Percentiles rank a stretch among this genome's conserved stretches.
Evolutionary conservation across 257 asterid genomes (phyloP).

Genomic region (Plectranthus barbatus): DNA sequence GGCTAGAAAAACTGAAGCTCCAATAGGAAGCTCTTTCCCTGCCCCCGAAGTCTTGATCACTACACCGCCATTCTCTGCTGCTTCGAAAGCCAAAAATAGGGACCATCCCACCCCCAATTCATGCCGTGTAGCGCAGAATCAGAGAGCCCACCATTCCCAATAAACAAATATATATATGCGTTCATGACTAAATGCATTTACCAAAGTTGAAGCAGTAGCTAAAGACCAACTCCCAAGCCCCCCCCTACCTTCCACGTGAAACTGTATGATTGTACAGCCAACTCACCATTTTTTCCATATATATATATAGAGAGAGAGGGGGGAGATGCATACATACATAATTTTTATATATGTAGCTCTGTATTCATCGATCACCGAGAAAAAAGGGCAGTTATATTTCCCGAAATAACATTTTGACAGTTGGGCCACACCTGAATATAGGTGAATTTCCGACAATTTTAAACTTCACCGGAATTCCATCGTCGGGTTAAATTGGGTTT

Average conservation of each 20-base stretch:
- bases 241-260: conserved; percentile 11
- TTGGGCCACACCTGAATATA: no score
- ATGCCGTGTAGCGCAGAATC: conserved; percentile 4
- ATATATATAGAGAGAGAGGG: no score
- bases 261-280: conserved; percentile 3
- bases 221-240: not conserved
- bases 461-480: no score
- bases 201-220: conserved; percentile 15
- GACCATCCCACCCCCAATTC: conserved; percentile 31
- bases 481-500: no score
- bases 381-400: conserved; percentile 23
- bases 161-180: conserved; percentile 5
- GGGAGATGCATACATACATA: no score
- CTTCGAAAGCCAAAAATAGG: conserved; percentile 34
- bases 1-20: conserved; percentile 19
- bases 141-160: conserved; percentile 20
- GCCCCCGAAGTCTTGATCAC: conserved; percentile 31
- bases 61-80: conserved; percentile 21
- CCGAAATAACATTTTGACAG: conserved; percentile 20
- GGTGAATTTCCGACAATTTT: no score
- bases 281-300: not conserved
- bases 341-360: no score
- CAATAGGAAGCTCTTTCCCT: conserved; percentile 17
- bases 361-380: not conserved
- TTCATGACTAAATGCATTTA: conserved; percentile 9